A percentile compares a stretch with the other conserved stretches of the same genome.
Conservation (phyloP, 768 basidiomycete genomes). For the Mycena metata region DNA sequence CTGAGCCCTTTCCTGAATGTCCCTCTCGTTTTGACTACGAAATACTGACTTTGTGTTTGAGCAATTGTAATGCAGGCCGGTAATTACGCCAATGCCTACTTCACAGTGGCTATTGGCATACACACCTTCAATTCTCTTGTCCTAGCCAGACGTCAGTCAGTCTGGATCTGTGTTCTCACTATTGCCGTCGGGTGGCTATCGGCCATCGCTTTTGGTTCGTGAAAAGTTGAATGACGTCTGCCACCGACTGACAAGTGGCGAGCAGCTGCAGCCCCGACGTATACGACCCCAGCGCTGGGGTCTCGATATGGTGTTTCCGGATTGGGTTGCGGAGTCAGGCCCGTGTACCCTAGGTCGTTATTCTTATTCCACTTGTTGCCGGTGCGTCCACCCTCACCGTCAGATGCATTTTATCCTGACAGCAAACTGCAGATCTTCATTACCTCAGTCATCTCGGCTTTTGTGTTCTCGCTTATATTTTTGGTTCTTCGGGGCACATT, state of each 20-base stretch:
- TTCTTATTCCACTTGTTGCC: conserved; percentile 74
- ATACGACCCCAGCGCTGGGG: conserved; percentile 42
- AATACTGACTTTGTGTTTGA: conserved; percentile 41
- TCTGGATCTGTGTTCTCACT: conserved; percentile 57
- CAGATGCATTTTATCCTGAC: conserved; percentile 8
- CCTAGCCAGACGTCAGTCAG: conserved; percentile 65
- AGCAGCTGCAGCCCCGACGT: conserved; percentile 52
- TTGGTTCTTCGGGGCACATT: conserved; percentile 72
- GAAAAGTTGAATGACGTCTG: background rate
- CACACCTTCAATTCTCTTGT: conserved; percentile 80
- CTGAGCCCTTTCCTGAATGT: background rate
- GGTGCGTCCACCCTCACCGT: conserved; percentile 47
- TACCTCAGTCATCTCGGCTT: conserved; percentile 65
- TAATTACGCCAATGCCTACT: conserved; percentile 72
- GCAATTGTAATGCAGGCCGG: conserved; percentile 73
- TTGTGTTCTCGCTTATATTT: conserved; percentile 73
- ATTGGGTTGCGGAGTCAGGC: conserved; percentile 66
- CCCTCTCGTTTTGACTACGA: background rate
- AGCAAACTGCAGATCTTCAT: conserved; percentile 64
- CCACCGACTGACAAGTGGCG: conserved; percentile 12
- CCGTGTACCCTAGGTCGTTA: conserved; percentile 54
- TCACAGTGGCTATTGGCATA: conserved; percentile 72
- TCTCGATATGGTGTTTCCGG: conserved; percentile 66
- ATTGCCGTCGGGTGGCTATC: conserved; percentile 69
- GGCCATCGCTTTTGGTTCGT: conserved; percentile 64